Percentiles rank a stretch among this genome's conserved stretches.
Evolutionary conservation across 2,329 filamentous ascomycete genomes (phyloP).

Genomic region (Hypoxylon sp.): DNA sequence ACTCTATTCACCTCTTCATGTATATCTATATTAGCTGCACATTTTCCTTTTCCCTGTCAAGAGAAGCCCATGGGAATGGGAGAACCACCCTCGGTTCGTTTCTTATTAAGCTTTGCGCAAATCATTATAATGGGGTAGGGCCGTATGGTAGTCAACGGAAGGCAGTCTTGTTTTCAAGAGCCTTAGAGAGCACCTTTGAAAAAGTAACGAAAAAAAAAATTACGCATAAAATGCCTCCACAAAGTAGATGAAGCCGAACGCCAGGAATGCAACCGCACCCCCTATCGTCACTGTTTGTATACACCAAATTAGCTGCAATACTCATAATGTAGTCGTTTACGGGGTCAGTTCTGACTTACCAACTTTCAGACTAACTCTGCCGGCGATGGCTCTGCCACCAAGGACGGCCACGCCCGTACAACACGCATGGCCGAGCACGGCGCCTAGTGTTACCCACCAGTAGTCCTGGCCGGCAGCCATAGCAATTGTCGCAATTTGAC

Average conservation of each 20-base stretch:
- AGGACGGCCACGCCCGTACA: slow-evolving; percentile 94
- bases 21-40: slow-evolving; percentile 18
- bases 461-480: slow-evolving; percentile 99
- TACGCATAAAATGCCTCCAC: slow-evolving; percentile 80
- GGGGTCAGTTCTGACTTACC: slow-evolving; percentile 73
- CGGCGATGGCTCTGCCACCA: slow-evolving; percentile 92
- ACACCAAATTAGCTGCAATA: slow-evolving; percentile 19
- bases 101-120: slow-evolving; percentile 32
- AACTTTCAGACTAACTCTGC: slow-evolving; percentile 93
- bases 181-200: too few species aligned
- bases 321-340: not conserved
- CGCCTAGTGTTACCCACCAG: slow-evolving; percentile 97
- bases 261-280: slow-evolving; percentile 88
- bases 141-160: slow-evolving; percentile 13
- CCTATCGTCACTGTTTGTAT: slow-evolving; percentile 84
- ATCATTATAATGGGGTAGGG: slow-evolving; percentile 29
- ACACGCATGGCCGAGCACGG: slow-evolving; percentile 85
- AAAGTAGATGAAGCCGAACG: slow-evolving; percentile 93
- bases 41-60: slow-evolving; percentile 1
- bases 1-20: slow-evolving; percentile 17
- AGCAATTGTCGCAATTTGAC: slow-evolving; percentile 97
- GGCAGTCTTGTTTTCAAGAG: not conserved
- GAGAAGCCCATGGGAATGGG: slow-evolving; percentile 15
- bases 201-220: not conserved
- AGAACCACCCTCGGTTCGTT: slow-evolving; percentile 13